These are phyloP conservation scores for Floccularia luteovirens DNA, from an alignment of 768 basidiomycete species.

Conservation along the genomic window DNA sequence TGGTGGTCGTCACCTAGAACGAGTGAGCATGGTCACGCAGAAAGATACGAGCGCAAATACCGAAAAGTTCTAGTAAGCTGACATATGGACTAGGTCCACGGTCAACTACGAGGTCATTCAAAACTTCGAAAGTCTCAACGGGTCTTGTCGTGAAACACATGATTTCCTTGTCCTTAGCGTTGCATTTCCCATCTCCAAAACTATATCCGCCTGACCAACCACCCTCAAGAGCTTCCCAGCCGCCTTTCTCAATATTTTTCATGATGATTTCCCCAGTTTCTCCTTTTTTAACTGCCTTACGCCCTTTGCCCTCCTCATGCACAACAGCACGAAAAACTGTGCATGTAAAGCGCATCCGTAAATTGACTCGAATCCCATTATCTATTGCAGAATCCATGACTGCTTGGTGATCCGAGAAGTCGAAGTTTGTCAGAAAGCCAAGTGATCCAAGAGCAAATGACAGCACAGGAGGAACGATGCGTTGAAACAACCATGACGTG, in stretches of 20 bases:
- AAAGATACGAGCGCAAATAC: conserved; percentile 34
- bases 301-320: conserved; percentile 56
- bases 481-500: conserved; percentile 98
- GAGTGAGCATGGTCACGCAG: conserved; percentile 7
- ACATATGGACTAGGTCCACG: conserved; percentile 98
- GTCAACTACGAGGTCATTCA: conserved; percentile 98
- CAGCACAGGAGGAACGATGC: conserved; percentile 96
- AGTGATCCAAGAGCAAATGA: conserved; percentile 96
- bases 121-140: conserved; percentile 90
- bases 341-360: conserved; percentile 99
- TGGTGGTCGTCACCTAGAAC: conserved; percentile 91
- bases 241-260: conserved; percentile 82
- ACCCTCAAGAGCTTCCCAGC: conserved; percentile 95
- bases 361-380: conserved; percentile 91
- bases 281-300: conserved; percentile 85
- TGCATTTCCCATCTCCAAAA: conserved; percentile 34
- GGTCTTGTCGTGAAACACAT: conserved; percentile 96
- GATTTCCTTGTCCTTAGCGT: conserved; percentile 86
- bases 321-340: conserved; percentile 92
- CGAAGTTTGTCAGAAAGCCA: conserved; percentile 95
- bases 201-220: conserved; percentile 46
- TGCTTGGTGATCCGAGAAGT: conserved; percentile 78
- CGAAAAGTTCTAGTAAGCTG: conserved; percentile 91
- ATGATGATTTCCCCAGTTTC: conserved; percentile 97
- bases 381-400: conserved; percentile 88